Evolutionary conservation across 2,329 filamentous ascomycete species (phyloP), one percentile per base, ranked within the genome.

Genomic region (Acephala macrosclerotiorum): DNA sequence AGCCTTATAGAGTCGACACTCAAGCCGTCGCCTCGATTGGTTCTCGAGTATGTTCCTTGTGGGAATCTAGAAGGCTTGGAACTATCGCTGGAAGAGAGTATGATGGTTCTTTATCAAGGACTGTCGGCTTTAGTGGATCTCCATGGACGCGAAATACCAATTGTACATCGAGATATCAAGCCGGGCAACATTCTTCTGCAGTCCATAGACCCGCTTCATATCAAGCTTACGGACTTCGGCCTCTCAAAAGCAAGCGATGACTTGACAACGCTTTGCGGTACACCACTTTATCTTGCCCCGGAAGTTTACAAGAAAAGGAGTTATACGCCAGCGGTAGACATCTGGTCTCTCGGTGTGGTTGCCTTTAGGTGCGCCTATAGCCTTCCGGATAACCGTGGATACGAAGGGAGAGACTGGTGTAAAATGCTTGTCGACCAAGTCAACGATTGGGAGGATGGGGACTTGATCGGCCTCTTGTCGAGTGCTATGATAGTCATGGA

Each of bases 261-360:
- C 60, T 92, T 96, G 69, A 89, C 94, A 65, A 97, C 94, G 1
- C 88, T 94, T 16, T 98, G 95, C 77, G 95, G 95, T 35, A 96
- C 92, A 57, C 94, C 97, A 79, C 94, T 97, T 79, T 98, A 98
- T 75, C 94, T 94, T 1, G 94, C 95, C 0, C 95, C 95, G 0
- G 95, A 98, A 76, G 93, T 98, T 20, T 66, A 62, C 20, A 55
- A 12, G 26, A 53, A 18, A 12, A 40, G 16, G 1, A 57, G 89
- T 97, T 63, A 92, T 97, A 83, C 94, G 94, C 22, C 92, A 97
- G 75, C 89, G 92, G 7, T 97, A 97, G 95, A 98, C 75, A 93
- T 92, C 11, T 98, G 38, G 38, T 42, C 38, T n/a, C 18, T 42
- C 14, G 38, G 38, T 42, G 4, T 42, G 38, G 38, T 42, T 95